These are phyloP conservation scores for Tephrocybe sp. DNA, from an alignment of 768 basidiomycete genomes.

Conservation along the genomic window DNA sequence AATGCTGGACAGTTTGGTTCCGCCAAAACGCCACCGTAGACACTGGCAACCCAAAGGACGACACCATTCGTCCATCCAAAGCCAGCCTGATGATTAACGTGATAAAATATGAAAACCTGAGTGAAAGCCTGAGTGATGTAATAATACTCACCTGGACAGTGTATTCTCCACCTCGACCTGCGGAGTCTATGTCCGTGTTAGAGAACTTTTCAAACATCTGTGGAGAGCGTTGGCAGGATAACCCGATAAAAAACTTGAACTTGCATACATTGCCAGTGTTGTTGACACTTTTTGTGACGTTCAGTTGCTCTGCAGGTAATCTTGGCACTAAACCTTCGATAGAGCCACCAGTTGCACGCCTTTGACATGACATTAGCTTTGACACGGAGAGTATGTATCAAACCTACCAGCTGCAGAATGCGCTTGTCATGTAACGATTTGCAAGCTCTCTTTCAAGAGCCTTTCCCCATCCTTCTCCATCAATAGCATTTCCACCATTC, in stretches of 20 bases:
- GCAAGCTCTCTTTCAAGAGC: conserved; percentile 69
- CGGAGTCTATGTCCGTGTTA: conserved; percentile 69
- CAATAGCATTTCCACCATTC: conserved; percentile 63
- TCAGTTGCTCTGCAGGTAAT: conserved; percentile 67
- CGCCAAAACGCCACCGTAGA: conserved; percentile 58
- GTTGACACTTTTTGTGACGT: conserved; percentile 59
- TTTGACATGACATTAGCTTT: conserved; percentile 21
- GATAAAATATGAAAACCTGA: no score
- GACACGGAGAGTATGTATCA: neutral
- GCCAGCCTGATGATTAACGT: conserved; percentile 45
- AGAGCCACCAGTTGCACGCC: conserved; percentile 86
- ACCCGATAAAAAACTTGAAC: no score
- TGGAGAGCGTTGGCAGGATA: no score
- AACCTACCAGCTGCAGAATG: conserved; percentile 84
- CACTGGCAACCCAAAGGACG: conserved; percentile 68
- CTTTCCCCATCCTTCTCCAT: conserved; percentile 63
- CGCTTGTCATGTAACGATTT: conserved; percentile 81
- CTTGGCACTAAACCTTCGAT: conserved; percentile 68
- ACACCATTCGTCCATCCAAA: conserved; percentile 92
- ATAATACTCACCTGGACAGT: conserved; percentile 71
- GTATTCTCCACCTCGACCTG: conserved; percentile 84
- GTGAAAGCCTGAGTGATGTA: no score
- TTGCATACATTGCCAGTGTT: conserved; percentile 74
- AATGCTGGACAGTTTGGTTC: conserved; percentile 61
- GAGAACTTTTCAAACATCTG: conserved; percentile 95